Conservation (phyloP, 2,329 filamentous ascomycete species). For the Fusarium sp. region DNA sequence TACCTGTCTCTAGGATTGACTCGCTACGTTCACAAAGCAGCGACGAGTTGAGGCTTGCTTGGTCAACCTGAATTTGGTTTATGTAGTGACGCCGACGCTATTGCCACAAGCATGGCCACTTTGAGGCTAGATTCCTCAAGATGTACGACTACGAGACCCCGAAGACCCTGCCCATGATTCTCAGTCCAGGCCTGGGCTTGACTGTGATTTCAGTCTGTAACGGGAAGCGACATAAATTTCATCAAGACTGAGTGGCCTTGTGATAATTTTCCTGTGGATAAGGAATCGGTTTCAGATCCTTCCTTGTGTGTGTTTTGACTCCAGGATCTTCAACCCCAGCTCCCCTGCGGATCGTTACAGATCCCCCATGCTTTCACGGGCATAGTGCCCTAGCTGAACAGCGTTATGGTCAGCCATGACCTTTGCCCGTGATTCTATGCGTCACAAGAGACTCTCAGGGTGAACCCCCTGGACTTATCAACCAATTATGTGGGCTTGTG, state of each 20-base stretch:
- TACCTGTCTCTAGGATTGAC: conserved; percentile 33
- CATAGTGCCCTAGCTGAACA: conserved; percentile 25
- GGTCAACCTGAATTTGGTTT: conserved; percentile 22
- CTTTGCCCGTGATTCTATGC: conserved; percentile 21
- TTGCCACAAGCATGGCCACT: conserved; percentile 35
- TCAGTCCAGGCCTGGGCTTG: conserved; percentile 21
- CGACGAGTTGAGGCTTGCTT: conserved; percentile 15
- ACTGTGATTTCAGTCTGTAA: conserved; percentile 33
- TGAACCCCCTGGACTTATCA: conserved; percentile 16
- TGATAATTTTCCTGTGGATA: conserved; percentile 32
- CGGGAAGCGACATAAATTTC: conserved; percentile 44
- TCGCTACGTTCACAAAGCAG: conserved; percentile 16
- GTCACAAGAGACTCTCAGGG: conserved; percentile 26
- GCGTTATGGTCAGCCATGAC: conserved; percentile 28
- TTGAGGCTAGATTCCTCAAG: conserved; percentile 41
- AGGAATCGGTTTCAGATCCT: conserved; percentile 31
- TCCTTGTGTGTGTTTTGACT: conserved; percentile 32
- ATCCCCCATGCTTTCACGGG: conserved; percentile 10
- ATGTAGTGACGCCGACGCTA: conserved; percentile 36
- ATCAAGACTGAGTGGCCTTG: conserved; percentile 40
- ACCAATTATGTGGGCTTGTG: conserved; percentile 38
- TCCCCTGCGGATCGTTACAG: conserved; percentile 39
- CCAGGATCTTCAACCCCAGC: conserved; percentile 32
- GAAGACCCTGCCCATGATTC: conserved; percentile 11
- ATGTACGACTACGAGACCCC: conserved; percentile 36